Percentiles rank a stretch among this genome's conserved stretches.
Evolutionary conservation across 805 yeast species (phyloP).

Genomic region (Candida gorgasii): DNA sequence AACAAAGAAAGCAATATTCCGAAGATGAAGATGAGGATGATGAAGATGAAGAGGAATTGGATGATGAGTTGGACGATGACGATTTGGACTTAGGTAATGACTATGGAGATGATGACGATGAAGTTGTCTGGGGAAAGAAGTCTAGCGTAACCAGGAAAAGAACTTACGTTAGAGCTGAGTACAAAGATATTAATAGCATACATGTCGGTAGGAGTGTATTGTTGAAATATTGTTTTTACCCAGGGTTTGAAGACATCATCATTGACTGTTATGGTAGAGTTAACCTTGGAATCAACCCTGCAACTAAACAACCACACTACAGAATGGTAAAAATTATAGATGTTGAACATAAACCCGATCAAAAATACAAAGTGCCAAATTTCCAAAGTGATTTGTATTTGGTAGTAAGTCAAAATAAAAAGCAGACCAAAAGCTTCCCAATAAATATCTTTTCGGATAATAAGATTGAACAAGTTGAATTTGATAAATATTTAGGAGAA

Average conservation of each 20-base stretch:
- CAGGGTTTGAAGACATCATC: constrained; percentile 70
- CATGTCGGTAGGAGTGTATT: constrained; percentile 78
- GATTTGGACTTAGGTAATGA: constrained; percentile 21
- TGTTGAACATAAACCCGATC: constrained; percentile 46
- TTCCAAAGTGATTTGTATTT: constrained; percentile 54
- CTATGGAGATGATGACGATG: constrained; percentile 32
- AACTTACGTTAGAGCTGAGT: constrained; percentile 39
- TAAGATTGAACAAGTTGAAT: constrained; percentile 69
- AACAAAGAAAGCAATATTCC: constrained; percentile 43
- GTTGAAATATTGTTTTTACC: constrained; percentile 75
- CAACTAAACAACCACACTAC: constrained; percentile 65
- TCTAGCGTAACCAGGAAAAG: constrained; percentile 19
- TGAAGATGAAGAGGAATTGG: constrained; percentile 44
- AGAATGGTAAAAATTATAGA: constrained; percentile 82
- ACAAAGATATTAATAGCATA: constrained; percentile 68
- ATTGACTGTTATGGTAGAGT: constrained; percentile 80
- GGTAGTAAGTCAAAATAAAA: constrained; percentile 78
- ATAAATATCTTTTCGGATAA: constrained; percentile 81
- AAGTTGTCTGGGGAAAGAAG: constrained; percentile 35
- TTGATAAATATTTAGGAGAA: constrained; percentile 63
- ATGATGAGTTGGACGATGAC: constrained; percentile 39
- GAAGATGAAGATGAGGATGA: constrained; percentile 43
- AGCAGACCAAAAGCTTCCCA: constrained; percentile 70
- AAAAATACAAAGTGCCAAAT: constrained; percentile 43
- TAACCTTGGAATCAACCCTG: constrained; percentile 71